A percentile compares a stretch with the other conserved stretches of the same genome.
Conservation (phyloP, 2,329 filamentous ascomycete genomes). For the Clonostachys sp. region DNA sequence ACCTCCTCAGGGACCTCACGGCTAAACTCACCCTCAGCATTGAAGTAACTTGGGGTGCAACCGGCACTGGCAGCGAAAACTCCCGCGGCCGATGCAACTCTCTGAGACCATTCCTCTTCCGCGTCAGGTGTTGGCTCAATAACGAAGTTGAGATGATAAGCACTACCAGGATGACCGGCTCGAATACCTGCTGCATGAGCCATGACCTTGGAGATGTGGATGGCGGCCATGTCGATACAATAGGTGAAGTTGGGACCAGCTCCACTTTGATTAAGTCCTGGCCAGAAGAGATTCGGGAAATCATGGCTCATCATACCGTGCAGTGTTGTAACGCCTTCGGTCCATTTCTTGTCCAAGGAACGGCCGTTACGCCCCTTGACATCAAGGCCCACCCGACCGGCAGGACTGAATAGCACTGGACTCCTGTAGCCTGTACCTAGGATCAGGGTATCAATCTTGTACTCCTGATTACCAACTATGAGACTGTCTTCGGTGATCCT, state of each 20-base stretch:
- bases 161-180: too few species aligned
- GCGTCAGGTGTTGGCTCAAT: constrained; percentile 10
- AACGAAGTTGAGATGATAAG: too few species aligned
- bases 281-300: constrained; percentile 53
- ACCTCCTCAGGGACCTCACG: not conserved
- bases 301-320: constrained; percentile 42
- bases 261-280: constrained; percentile 29
- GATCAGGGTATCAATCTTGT: constrained; percentile 34
- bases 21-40: not conserved
- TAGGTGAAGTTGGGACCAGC: too few species aligned
- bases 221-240: constrained; percentile 25
- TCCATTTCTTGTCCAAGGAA: constrained; percentile 40
- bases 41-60: constrained; percentile 4
- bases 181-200: constrained; percentile 24
- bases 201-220: constrained; percentile 32
- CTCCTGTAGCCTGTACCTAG: constrained; percentile 30
- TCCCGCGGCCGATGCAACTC: constrained; percentile 17
- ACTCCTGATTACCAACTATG: constrained; percentile 38
- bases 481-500: constrained; percentile 39
- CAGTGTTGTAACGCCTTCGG: constrained; percentile 37
- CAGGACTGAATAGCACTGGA: constrained; percentile 11
- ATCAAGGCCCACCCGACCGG: constrained; percentile 4
- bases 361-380: constrained; percentile 37
- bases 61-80: constrained; percentile 11
- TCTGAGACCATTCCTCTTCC: constrained; percentile 5